Base-by-base conservation (phyloP, 2,329 filamentous ascomycete genomes). In the Metarhizium brunneum region DNA sequence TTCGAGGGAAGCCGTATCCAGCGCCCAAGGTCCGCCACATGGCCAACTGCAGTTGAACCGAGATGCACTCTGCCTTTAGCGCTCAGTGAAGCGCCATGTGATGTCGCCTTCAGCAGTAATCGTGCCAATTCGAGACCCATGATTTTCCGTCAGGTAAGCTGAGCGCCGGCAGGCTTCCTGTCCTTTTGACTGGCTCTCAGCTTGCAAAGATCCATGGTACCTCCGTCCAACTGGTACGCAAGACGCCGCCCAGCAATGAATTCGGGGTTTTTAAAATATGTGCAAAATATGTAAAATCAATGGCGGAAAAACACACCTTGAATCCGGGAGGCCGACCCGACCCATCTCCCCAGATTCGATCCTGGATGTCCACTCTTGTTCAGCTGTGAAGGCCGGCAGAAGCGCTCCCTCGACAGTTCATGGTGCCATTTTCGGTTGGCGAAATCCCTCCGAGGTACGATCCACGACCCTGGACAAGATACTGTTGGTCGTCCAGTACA, bases 231-330 rank as follows among this genome's bases (percentile, higher is more conserved):
- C 8, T 47, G 29, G 47, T 32, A 50, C 42, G 40, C 45, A 55
- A 43, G 3, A 50, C 16, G 38, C 36, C 47, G 49, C 53, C 47
- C 47, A 35, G 16, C 20, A 50, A 48, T 29, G 45, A 48, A 7
- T 25, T 32, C 47, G 50, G 25, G 38, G 36, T 2, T 40, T 16
- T 36, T 40, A 13, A 40, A 36, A 29, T 4, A 38, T 48, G 20
- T 48, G 13, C 16, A 54, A 38, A 49, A 52, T 43, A 40, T 42
- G 49, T 47, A 52, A 47, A 53, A 52, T 32, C 48, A 54, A 56
- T 36, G 47, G 52, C 48, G 4, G 18, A 45, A 20, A 47, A 54
- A 57, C 55, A 54, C 55, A 57, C 48, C 48, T 48, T 36, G 40
- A 14, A 54, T 32, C 51, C 52, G 47, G 35, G 40, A 14, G 7